Conservation (phyloP, 805 yeast species). For the Trichomonascus vanleenenianus region DNA sequence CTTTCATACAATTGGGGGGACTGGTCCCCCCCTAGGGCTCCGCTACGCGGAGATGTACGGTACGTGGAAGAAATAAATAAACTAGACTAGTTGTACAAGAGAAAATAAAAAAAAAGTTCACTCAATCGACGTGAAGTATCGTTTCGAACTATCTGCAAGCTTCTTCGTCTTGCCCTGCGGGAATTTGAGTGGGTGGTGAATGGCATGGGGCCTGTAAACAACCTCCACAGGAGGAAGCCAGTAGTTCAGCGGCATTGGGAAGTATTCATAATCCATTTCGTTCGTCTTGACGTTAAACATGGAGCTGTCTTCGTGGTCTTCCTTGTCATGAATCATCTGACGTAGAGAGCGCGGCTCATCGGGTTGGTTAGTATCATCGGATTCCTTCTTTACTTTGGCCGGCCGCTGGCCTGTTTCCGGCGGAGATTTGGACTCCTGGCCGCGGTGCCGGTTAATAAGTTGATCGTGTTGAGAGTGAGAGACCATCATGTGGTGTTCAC, state of each 20-base stretch:
- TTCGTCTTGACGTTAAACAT: slow-evolving; percentile 9
- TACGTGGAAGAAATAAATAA: too few relatives aligned
- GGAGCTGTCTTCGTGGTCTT: too few relatives aligned
- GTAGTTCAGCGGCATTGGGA: slow-evolving; percentile 44
- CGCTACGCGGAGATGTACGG: too few relatives aligned
- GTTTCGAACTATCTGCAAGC: slow-evolving; percentile 12
- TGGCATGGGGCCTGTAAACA: slow-evolving; percentile 49
- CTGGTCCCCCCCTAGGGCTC: too few relatives aligned
- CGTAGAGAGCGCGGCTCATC: slow-evolving; percentile 1
- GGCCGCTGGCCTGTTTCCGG: neutral
- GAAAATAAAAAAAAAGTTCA: neutral
- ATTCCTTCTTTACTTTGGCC: neutral
- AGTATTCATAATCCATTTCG: slow-evolving; percentile 36
- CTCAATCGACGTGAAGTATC: slow-evolving; percentile 19
- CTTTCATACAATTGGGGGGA: too few relatives aligned
- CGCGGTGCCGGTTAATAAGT: neutral
- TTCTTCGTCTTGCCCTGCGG: slow-evolving; percentile 13
- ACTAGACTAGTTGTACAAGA: neutral
- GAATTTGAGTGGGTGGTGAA: slow-evolving; percentile 34
- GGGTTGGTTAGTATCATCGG: neutral
- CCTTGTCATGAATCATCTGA: too few relatives aligned
- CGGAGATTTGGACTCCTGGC: neutral
- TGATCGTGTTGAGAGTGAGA: neutral
- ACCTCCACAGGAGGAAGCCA: slow-evolving; percentile 49
- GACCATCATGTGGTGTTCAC: neutral